phyloP scores from a whole-genome alignment of 2,329 filamentous ascomycete genomes.

The Penicillium sp. region DNA sequence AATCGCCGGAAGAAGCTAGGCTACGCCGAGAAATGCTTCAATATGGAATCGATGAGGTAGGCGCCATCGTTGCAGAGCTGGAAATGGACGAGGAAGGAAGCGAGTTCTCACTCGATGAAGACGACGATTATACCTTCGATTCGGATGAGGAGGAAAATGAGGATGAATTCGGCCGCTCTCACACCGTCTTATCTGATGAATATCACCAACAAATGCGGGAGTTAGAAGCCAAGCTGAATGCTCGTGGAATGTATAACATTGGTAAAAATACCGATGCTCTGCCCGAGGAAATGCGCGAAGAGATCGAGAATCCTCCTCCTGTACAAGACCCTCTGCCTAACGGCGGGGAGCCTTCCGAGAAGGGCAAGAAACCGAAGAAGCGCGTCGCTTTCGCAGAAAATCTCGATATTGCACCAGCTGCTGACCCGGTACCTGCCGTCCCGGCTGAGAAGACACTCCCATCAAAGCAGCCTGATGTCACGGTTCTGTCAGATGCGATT shows the following conservation, averaged over 20 bases:
- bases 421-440: constrained; percentile 38
- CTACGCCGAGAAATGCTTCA: constrained; percentile 86
- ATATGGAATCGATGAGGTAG: constrained; percentile 86
- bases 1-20: constrained; percentile 78
- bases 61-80: constrained; percentile 88
- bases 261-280: constrained; percentile 52
- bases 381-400: constrained; percentile 78
- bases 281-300: constrained; percentile 36
- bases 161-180: constrained; percentile 75
- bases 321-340: constrained; percentile 13
- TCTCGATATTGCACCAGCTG: constrained; percentile 69
- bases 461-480: constrained; percentile 31
- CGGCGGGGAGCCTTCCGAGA: constrained; percentile 2
- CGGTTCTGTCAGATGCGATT: constrained; percentile 47
- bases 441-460: constrained; percentile 33
- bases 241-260: constrained; percentile 60
- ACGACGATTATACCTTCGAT: constrained; percentile 40
- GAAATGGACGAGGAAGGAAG: constrained; percentile 72
- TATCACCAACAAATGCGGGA: constrained; percentile 84
- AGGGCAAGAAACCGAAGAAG: constrained; percentile 56
- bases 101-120: constrained; percentile 58
- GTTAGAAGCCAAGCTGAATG: constrained; percentile 74
- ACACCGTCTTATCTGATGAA: constrained; percentile 69
- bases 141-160: constrained; percentile 65
- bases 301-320: constrained; percentile 32